These are phyloP conservation scores for Botrytis sinoallii DNA, from an alignment of 2,329 filamentous ascomycete species.

Conservation along the genomic window DNA sequence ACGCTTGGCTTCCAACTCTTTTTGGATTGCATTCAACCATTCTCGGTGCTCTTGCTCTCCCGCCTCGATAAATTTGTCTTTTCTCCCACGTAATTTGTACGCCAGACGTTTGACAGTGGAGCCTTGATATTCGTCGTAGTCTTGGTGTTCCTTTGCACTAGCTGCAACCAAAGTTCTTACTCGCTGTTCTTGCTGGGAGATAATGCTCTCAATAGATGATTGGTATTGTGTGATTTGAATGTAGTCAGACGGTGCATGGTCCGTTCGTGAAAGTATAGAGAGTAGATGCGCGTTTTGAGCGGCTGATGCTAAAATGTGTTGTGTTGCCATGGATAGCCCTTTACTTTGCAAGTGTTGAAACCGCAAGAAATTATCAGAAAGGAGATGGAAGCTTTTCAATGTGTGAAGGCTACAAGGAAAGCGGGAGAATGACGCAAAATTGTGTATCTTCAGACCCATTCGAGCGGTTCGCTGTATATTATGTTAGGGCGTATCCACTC, in stretches of 20 bases:
- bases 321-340: not conserved
- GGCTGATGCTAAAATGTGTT: slow-evolving; percentile 15
- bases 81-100: slow-evolving; percentile 49
- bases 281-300: slow-evolving; percentile 39
- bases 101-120: slow-evolving; percentile 50
- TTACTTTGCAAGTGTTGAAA: not conserved
- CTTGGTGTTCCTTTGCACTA: slow-evolving; percentile 44
- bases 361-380: not conserved
- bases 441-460: not conserved
- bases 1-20: slow-evolving; percentile 42
- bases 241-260: slow-evolving; percentile 47
- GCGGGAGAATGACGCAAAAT: not conserved
- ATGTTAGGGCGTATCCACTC: not conserved
- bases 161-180: slow-evolving; percentile 33
- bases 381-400: not conserved
- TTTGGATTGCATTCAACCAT: slow-evolving; percentile 51
- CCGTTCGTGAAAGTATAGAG: slow-evolving; percentile 45
- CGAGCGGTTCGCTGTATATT: not conserved
- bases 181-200: slow-evolving; percentile 39
- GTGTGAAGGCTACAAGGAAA: not conserved
- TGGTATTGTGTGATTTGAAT: slow-evolving; percentile 47
- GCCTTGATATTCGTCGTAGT: slow-evolving; percentile 52
- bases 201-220: slow-evolving; percentile 44
- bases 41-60: slow-evolving; percentile 53
- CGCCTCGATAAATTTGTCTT: slow-evolving; percentile 45